A percentile compares a stretch with the other conserved stretches of the same genome.
These are phyloP conservation scores for Zygosaccharomyces bisporus DNA, from an alignment of 805 yeast species.

Conservation along the genomic window DNA sequence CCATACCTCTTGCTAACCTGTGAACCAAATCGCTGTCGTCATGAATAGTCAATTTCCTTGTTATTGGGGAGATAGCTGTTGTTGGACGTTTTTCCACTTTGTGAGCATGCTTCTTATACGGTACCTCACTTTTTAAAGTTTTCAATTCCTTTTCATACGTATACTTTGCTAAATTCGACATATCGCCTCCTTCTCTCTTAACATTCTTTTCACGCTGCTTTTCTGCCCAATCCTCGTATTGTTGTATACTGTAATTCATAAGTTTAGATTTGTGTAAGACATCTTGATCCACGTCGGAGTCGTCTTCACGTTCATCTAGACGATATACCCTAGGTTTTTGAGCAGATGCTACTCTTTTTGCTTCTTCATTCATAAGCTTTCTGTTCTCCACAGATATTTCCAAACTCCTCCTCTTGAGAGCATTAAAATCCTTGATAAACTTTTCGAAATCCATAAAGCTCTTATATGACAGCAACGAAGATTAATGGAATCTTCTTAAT, in stretches of 20 bases:
- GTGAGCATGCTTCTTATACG: not conserved
- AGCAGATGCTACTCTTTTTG: slow-evolving; percentile 7
- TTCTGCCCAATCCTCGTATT: slow-evolving; percentile 27
- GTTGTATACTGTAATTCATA: slow-evolving; percentile 25
- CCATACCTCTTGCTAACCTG: slow-evolving; percentile 22
- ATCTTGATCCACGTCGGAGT: slow-evolving; percentile 1
- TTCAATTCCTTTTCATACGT: slow-evolving; percentile 32
- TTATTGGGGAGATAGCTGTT: slow-evolving; percentile 7
- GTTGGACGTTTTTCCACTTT: slow-evolving; percentile 12
- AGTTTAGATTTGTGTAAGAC: slow-evolving; percentile 11
- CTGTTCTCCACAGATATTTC: slow-evolving; percentile 23
- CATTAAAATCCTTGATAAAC: slow-evolving; percentile 17
- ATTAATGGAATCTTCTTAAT: not conserved
- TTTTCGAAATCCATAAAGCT: slow-evolving; percentile 12
- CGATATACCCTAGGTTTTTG: slow-evolving; percentile 29
- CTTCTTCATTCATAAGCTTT: slow-evolving; percentile 20
- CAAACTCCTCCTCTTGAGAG: slow-evolving; percentile 19
- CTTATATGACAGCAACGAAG: not conserved
- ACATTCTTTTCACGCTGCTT: slow-evolving; percentile 10
- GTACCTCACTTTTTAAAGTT: slow-evolving; percentile 7
- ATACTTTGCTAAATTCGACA: slow-evolving; percentile 26
- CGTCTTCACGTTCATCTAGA: slow-evolving; percentile 14
- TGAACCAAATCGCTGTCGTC: slow-evolving; percentile 23
- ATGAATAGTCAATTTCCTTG: slow-evolving; percentile 16
- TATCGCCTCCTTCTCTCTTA: slow-evolving; percentile 11